Base-by-base conservation (phyloP, 2,329 filamentous ascomycete genomes). In the Cytospora paraplurivora region DNA sequence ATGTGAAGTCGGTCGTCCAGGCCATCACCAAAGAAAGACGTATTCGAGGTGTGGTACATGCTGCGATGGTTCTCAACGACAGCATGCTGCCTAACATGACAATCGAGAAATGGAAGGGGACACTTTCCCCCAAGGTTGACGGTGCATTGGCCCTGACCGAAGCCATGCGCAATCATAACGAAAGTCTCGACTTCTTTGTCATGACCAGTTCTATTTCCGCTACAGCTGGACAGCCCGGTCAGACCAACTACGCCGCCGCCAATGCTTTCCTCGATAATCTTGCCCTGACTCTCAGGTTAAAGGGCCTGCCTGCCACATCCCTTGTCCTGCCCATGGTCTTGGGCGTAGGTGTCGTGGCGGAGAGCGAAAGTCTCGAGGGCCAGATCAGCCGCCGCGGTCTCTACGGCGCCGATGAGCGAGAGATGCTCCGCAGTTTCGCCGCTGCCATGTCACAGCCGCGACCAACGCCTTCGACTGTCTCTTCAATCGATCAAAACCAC, bases 111-210 rank as follows among this genome's bases (percentile, higher is more conserved):
- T 86, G 80, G 67, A 73, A 73, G 8, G 72, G 74, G 4, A 80
- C 17, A 4, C 5, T 82, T 34, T 74, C 77, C 53, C 80, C 81
- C 67, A 86, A 86, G 70, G 79, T 84, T 0, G 73, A 78, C 6
- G 82, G 82, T 7, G 80, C 79, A 1, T 81, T 79, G 77, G 85
- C 85, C 70, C 76, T 85, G 59, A 81, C 85, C 70, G 72, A 77
- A 15, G 76, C 77, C 0, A 73, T 83, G 3, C 12, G 19, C 5
- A 19, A 52, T 11, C 1, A 66, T 71, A 21, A 68, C 0, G 71
- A 73, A 15, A 7, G 4, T 0, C 35, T 59, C 17, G 56, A 59
- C 17, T 59, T 59, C 56, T 59, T 59, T 27, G 7, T 59, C 17
- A 35, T 52, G 56, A 37, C 33, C 13, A 37, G 27, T 19, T 51